These are phyloP conservation scores for Aureobasidium mangrovei DNA, from an alignment of 2,329 filamentous ascomycete genomes.

Conservation along the genomic window DNA sequence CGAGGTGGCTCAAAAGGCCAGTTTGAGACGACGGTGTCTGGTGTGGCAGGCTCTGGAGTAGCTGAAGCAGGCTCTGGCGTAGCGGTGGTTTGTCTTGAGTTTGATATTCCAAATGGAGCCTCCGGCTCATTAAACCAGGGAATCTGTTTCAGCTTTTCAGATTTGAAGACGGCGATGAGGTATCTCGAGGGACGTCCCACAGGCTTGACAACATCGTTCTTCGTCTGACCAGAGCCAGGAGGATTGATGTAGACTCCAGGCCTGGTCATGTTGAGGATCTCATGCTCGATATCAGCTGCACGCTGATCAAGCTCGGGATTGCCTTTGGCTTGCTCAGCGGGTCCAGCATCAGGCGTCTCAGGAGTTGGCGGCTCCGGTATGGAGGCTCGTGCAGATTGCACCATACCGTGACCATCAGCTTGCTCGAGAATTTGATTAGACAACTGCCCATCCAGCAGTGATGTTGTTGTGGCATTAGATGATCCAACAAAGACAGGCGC, in stretches of 20 bases:
- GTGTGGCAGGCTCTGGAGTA: background rate
- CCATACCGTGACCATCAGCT: too few relatives aligned
- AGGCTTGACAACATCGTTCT: slow-evolving; percentile 20
- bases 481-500: too few relatives aligned
- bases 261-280: slow-evolving; percentile 24
- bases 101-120: background rate
- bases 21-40: background rate
- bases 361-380: background rate
- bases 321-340: background rate
- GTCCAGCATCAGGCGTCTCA: background rate
- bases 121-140: slow-evolving; percentile 27
- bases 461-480: too few relatives aligned
- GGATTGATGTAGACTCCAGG: slow-evolving; percentile 39
- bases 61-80: background rate
- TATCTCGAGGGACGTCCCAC: slow-evolving; percentile 36
- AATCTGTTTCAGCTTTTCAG: slow-evolving; percentile 25
- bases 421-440: too few relatives aligned
- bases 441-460: too few relatives aligned
- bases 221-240: slow-evolving; percentile 30
- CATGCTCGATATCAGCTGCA: slow-evolving; percentile 22
- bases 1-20: too few relatives aligned
- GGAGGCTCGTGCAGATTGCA: too few relatives aligned
- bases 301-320: slow-evolving; percentile 14
- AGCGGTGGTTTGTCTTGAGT: background rate
- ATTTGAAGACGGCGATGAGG: slow-evolving; percentile 36